phyloP scores from a whole-genome alignment of 352 stramenopile genomes.

The Globisporangium okanoganense region DNA sequence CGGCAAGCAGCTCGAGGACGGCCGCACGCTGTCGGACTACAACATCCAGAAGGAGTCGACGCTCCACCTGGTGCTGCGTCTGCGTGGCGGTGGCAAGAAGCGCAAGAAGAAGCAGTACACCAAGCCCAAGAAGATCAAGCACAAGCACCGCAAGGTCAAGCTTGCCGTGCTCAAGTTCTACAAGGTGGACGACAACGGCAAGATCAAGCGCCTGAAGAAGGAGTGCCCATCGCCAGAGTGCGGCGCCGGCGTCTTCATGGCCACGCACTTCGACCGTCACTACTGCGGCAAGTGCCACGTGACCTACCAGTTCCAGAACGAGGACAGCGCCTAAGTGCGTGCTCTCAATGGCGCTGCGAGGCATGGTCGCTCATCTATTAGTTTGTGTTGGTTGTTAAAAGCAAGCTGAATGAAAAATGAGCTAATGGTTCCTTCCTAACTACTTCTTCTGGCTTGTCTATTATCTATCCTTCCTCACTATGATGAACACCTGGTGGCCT shows the following conservation, averaged over 20 bases:
- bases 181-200: constrained; percentile 95
- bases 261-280: constrained; percentile 98
- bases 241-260: constrained; percentile 99
- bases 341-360: background rate
- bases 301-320: constrained; percentile 92
- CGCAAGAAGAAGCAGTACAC: constrained; percentile 99
- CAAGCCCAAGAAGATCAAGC: constrained; percentile 99
- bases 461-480: too few relatives aligned
- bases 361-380: background rate
- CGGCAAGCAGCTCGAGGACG: constrained; percentile 99
- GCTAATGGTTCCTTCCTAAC: constrained; percentile 19
- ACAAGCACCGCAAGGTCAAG: constrained; percentile 97
- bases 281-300: constrained; percentile 99
- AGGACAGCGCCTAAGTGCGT: constrained; percentile 53
- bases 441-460: background rate
- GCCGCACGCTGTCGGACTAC: constrained; percentile 92
- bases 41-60: constrained; percentile 98
- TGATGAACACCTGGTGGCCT: background rate
- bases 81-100: constrained; percentile 97
- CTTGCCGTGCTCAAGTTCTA: constrained; percentile 97
- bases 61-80: constrained; percentile 96
- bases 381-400: background rate
- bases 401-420: constrained; percentile 16
- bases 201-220: constrained; percentile 97
- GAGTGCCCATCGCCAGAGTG: constrained; percentile 94